These are phyloP conservation scores for Zygoascus meyerae DNA, from an alignment of 1,139 yeast species.

Conservation along the genomic window DNA sequence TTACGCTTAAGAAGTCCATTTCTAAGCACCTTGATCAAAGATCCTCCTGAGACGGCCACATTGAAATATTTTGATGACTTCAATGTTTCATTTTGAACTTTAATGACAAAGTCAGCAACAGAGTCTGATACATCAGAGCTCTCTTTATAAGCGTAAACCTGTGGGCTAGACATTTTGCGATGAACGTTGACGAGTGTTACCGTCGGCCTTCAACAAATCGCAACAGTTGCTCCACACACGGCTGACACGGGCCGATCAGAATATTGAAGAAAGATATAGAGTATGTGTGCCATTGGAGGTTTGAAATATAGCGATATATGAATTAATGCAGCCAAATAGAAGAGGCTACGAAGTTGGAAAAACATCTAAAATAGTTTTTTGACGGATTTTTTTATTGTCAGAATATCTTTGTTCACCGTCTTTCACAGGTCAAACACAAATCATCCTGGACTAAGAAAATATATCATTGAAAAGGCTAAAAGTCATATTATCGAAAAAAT, in stretches of 20 bases:
- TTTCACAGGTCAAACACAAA: too few species aligned
- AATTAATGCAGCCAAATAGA: neutral
- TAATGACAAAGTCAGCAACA: constrained; percentile 80
- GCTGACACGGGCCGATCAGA: neutral
- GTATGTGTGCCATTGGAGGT: too few species aligned
- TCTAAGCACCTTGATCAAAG: constrained; percentile 70
- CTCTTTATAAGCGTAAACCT: constrained; percentile 25
- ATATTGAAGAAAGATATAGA: neutral
- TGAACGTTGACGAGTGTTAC: neutral
- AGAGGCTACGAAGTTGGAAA: too few species aligned
- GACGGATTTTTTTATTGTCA: too few species aligned
- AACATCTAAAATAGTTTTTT: too few species aligned
- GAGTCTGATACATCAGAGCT: constrained; percentile 42
- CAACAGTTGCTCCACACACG: neutral
- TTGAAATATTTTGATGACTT: constrained; percentile 41
- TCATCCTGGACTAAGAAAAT: too few species aligned
- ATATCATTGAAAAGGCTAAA: too few species aligned
- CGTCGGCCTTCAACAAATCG: neutral
- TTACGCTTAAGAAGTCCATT: constrained; percentile 58
- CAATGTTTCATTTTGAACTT: constrained; percentile 69
- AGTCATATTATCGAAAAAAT: too few species aligned
- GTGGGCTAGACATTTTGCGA: constrained; percentile 20
- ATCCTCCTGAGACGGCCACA: constrained; percentile 87
- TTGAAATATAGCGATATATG: neutral
- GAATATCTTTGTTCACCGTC: too few species aligned